phyloP scores from a whole-genome alignment of 768 basidiomycete genomes.

The Grammothele lineata region DNA sequence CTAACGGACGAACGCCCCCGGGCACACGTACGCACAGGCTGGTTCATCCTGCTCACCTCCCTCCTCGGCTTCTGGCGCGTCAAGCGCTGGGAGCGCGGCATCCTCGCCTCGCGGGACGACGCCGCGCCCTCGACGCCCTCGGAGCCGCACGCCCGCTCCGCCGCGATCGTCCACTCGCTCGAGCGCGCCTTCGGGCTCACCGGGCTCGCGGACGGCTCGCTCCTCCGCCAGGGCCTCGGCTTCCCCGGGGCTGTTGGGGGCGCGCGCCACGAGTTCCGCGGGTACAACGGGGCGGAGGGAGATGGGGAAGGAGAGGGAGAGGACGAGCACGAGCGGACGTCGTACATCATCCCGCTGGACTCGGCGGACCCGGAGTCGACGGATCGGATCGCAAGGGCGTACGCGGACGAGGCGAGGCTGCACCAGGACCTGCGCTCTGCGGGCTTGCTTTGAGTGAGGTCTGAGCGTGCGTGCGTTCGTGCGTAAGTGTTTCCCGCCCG shows the following conservation, averaged over 20 bases:
- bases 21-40: slow-evolving; percentile 39
- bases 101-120: slow-evolving; percentile 54
- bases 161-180: slow-evolving; percentile 24
- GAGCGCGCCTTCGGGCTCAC: slow-evolving; percentile 26
- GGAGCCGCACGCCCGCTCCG: slow-evolving; percentile 16
- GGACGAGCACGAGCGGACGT: slow-evolving; percentile 19
- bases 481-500: no score
- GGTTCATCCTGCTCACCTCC: slow-evolving; percentile 89
- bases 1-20: neutral
- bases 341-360: slow-evolving; percentile 38
- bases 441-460: slow-evolving; percentile 48
- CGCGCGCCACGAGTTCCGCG: neutral
- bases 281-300: slow-evolving; percentile 2
- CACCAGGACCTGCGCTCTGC: slow-evolving; percentile 59
- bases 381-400: slow-evolving; percentile 39
- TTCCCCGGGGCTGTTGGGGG: slow-evolving; percentile 13
- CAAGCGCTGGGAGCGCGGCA: slow-evolving; percentile 82
- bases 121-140: slow-evolving; percentile 15
- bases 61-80: slow-evolving; percentile 87
- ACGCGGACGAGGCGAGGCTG: slow-evolving; percentile 52
- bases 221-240: slow-evolving; percentile 29
- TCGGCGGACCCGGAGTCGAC: slow-evolving; percentile 40
- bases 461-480: neutral
- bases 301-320: neutral
- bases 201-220: slow-evolving; percentile 24